Evolutionary conservation across 257 asterid species (phyloP).

Genomic region (Vinca minor): DNA sequence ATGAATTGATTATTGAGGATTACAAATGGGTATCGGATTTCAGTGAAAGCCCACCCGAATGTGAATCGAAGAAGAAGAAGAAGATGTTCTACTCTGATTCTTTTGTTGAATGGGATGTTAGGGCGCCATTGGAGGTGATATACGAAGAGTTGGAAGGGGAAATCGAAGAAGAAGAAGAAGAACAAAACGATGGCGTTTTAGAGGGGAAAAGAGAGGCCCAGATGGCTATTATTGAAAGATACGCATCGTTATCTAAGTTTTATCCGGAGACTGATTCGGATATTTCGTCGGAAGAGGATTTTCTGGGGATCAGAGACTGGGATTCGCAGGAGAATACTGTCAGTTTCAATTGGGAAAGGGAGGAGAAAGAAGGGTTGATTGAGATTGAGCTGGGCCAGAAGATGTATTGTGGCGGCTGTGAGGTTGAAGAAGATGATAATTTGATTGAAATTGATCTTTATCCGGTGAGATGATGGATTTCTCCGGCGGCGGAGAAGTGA

Average conservation of each 20-base stretch:
- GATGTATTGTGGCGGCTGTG: slow-evolving; percentile 20
- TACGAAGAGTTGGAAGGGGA: slow-evolving; percentile 63
- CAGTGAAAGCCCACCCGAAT: not conserved
- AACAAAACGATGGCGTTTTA: slow-evolving; percentile 20
- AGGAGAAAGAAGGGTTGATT: slow-evolving; percentile 58
- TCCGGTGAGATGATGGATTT: slow-evolving; percentile 15
- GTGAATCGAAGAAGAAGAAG: slow-evolving; percentile 7
- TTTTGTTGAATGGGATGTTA: slow-evolving; percentile 73
- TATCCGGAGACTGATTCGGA: slow-evolving; percentile 88
- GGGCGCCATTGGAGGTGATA: slow-evolving; percentile 91
- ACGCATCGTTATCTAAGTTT: slow-evolving; percentile 58
- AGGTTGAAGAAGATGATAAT: slow-evolving; percentile 74
- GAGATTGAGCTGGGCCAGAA: slow-evolving; percentile 60
- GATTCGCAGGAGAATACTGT: slow-evolving; percentile 33
- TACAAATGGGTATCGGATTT: slow-evolving; percentile 2
- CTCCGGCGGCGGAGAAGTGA: slow-evolving; percentile 19
- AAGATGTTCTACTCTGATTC: slow-evolving; percentile 18
- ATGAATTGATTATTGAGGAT: slow-evolving; percentile 11
- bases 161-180: slow-evolving; percentile 30
- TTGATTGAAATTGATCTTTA: slow-evolving; percentile 1
- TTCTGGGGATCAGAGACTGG: slow-evolving; percentile 26
- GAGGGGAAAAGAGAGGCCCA: slow-evolving; percentile 34
- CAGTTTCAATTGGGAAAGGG: slow-evolving; percentile 54
- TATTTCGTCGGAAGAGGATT: slow-evolving; percentile 52
- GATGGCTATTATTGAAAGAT: slow-evolving; percentile 38